phyloP scores from a whole-genome alignment of 371 early-diverging fungal species.

The Choanephora cucurbitarum region DNA sequence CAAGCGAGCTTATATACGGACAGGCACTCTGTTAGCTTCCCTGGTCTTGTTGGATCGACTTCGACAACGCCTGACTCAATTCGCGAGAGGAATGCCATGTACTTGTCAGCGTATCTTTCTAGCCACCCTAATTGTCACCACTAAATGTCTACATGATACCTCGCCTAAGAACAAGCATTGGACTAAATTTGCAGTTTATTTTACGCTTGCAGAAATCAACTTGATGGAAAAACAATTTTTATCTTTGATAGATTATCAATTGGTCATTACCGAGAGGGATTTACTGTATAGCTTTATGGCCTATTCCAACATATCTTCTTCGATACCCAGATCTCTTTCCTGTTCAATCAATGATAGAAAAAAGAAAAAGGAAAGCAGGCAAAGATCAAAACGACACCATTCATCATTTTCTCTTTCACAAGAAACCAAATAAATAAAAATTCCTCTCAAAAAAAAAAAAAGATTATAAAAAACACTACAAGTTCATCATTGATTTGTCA shows the following conservation, averaged over 20 bases:
- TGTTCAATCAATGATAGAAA: too few species aligned
- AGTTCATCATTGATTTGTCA: neutral
- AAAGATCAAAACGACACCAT: too few species aligned
- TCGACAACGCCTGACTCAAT: constrained; percentile 45
- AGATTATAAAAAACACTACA: neutral
- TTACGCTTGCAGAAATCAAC: constrained; percentile 75
- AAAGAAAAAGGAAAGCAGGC: too few species aligned
- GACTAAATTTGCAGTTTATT: constrained; percentile 67
- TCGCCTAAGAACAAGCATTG: constrained; percentile 80
- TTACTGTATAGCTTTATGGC: constrained; percentile 7
- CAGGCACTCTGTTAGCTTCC: constrained; percentile 64
- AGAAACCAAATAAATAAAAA: too few species aligned
- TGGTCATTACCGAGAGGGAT: constrained; percentile 12
- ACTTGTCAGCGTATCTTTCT: constrained; percentile 62
- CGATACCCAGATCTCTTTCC: neutral
- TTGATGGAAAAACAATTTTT: constrained; percentile 82
- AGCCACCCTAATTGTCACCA: constrained; percentile 70
- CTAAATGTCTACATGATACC: constrained; percentile 74
- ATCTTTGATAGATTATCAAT: constrained; percentile 52
- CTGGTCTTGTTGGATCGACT: constrained; percentile 62
- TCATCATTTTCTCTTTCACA: too few species aligned
- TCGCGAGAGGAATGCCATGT: constrained; percentile 65
- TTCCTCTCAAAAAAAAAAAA: neutral
- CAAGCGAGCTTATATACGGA: constrained; percentile 52
- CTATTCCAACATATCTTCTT: neutral